These are phyloP conservation scores for Papiliotrema terrestris DNA, from an alignment of 1,284 basidiomycete species.

Conservation along the genomic window DNA sequence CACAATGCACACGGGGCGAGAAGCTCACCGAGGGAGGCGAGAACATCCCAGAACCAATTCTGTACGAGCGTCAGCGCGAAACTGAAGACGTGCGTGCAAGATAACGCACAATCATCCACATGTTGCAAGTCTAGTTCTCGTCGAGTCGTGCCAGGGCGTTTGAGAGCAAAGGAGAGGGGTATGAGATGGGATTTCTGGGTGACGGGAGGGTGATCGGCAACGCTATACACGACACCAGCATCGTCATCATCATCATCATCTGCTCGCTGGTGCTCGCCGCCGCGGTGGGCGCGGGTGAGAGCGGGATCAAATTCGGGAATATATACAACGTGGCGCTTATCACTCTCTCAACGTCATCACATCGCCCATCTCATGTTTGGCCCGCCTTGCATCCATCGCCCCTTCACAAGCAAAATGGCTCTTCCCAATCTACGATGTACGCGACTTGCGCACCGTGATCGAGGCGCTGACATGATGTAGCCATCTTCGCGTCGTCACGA, in stretches of 20 bases:
- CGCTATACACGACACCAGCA: neutral
- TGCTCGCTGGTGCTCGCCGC: neutral
- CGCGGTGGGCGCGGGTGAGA: neutral
- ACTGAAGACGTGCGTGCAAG: neutral
- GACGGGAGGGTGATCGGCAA: neutral
- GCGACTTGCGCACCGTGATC: neutral
- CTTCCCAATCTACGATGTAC: constrained; percentile 44
- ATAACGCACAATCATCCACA: constrained; percentile 4
- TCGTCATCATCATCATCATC: neutral
- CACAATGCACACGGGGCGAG: neutral
- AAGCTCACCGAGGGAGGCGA: constrained; percentile 76
- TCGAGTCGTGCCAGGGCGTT: neutral
- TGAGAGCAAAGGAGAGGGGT: too few relatives aligned
- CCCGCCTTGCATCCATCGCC: neutral
- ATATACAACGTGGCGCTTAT: neutral
- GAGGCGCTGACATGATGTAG: constrained; percentile 13
- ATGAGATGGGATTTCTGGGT: too few relatives aligned
- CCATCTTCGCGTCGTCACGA: constrained; percentile 49
- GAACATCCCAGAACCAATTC: constrained; percentile 94
- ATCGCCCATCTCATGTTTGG: neutral
- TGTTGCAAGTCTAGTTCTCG: neutral
- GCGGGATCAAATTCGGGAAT: constrained; percentile 3
- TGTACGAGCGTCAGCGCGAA: constrained; percentile 13
- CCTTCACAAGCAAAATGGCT: constrained; percentile 24
- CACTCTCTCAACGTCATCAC: neutral